phyloP scores from a whole-genome alignment of 768 basidiomycete species.

The Piloderma croceum region DNA sequence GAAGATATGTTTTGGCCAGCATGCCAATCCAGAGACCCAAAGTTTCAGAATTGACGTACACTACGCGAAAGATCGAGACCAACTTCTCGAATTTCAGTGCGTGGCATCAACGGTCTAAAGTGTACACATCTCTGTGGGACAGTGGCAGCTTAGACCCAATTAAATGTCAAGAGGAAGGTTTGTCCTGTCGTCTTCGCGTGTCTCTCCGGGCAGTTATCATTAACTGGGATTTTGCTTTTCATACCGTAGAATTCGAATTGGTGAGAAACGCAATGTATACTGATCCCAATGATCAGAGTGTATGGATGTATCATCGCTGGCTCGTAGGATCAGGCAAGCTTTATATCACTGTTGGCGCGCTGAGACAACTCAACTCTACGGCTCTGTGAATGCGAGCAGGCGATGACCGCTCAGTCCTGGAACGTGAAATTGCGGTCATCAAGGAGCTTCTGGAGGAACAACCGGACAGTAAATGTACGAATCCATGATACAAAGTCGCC shows the following conservation, averaged over 20 bases:
- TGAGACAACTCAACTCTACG: too few relatives aligned
- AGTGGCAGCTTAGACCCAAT: slow-evolving; percentile 44
- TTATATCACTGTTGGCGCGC: background rate
- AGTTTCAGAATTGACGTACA: slow-evolving; percentile 75
- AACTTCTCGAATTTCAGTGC: slow-evolving; percentile 98
- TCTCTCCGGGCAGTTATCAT: background rate
- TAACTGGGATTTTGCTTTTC: background rate
- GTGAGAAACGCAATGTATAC: slow-evolving; percentile 94
- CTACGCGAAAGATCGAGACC: slow-evolving; percentile 82
- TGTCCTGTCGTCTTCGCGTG: slow-evolving; percentile 11
- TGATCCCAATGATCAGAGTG: slow-evolving; percentile 92
- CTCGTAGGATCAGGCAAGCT: slow-evolving; percentile 68
- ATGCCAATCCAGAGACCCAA: slow-evolving; percentile 56
- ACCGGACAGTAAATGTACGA: slow-evolving; percentile 87
- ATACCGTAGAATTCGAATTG: slow-evolving; percentile 80
- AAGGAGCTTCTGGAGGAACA: slow-evolving; percentile 83
- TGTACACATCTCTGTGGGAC: slow-evolving; percentile 63
- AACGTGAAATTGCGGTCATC: slow-evolving; percentile 73
- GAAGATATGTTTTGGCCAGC: slow-evolving; percentile 74
- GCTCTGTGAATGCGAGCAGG: slow-evolving; percentile 40
- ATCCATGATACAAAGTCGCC: background rate
- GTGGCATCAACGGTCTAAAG: slow-evolving; percentile 95
- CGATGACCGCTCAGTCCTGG: slow-evolving; percentile 49
- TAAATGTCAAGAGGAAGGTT: slow-evolving; percentile 67
- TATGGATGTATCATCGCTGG: slow-evolving; percentile 99